Evolutionary conservation across 805 yeast species (phyloP).

Genomic region (Lachancea cidri): DNA sequence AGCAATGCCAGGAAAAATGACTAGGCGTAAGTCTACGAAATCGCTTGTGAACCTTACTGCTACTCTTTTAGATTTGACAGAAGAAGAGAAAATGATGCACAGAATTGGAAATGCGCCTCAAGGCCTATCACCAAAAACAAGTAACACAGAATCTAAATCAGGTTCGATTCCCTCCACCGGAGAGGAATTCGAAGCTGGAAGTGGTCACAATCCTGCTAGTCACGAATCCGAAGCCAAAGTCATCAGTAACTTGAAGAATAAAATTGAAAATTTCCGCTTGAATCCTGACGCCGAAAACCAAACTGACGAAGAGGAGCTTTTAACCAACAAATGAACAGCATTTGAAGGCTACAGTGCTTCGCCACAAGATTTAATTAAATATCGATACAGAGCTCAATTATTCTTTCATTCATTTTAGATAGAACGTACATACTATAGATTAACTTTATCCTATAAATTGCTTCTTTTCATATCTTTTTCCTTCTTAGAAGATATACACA

Average conservation of each 20-base stretch:
- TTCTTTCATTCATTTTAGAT: too few species aligned
- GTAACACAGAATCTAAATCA: not conserved
- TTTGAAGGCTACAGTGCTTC: too few species aligned
- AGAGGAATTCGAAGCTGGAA: too few species aligned
- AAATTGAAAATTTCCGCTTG: slow-evolving; percentile 1
- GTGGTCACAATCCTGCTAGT: slow-evolving; percentile 1
- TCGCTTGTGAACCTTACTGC: slow-evolving; percentile 66
- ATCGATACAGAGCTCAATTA: too few species aligned
- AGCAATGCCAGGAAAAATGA: slow-evolving; percentile 43
- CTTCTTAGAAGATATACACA: not conserved
- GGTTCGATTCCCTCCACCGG: not conserved
- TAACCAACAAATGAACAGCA: not conserved
- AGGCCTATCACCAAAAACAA: slow-evolving; percentile 1
- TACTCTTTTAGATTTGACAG: slow-evolving; percentile 59
- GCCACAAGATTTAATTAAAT: too few species aligned
- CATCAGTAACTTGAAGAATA: slow-evolving; percentile 5
- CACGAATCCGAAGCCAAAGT: slow-evolving; percentile 6
- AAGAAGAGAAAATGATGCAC: slow-evolving; percentile 44
- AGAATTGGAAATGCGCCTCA: slow-evolving; percentile 16
- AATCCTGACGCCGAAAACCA: slow-evolving; percentile 3
- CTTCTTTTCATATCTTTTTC: not conserved
- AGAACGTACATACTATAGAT: too few species aligned
- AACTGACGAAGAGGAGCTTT: slow-evolving; percentile 5
- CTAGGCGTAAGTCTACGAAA: slow-evolving; percentile 69
- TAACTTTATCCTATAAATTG: too few species aligned